Evolutionary conservation across 768 basidiomycete species (phyloP).

Genomic region (Pulveroboletus sp.): DNA sequence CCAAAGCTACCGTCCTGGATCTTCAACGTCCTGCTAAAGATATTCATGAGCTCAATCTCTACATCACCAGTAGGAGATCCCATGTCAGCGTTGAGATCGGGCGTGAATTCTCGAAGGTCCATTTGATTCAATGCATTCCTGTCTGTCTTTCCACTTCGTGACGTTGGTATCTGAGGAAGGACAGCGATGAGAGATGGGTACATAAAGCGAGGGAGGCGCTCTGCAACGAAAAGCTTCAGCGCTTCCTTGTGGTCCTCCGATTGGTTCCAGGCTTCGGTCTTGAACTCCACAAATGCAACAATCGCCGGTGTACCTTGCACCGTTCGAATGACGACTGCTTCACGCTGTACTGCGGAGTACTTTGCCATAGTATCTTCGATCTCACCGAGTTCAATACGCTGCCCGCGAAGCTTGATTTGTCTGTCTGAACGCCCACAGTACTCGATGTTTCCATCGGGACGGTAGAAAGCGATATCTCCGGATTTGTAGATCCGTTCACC

Average conservation of each 20-base stretch:
- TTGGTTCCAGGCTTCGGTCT: slow-evolving; percentile 5
- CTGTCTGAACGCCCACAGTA: slow-evolving; percentile 33
- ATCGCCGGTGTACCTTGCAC: slow-evolving; percentile 29
- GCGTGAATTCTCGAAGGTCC: slow-evolving; percentile 21
- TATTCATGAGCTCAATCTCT: slow-evolving; percentile 23
- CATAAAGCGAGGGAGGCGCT: slow-evolving; percentile 32
- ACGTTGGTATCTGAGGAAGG: slow-evolving; percentile 22
- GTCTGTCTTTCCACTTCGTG: slow-evolving; percentile 29
- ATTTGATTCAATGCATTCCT: slow-evolving; percentile 27
- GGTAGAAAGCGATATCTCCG: slow-evolving; percentile 30
- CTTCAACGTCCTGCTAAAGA: slow-evolving; percentile 25
- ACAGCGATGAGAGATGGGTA: slow-evolving; percentile 28
- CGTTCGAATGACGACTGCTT: slow-evolving; percentile 25
- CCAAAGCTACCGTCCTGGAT: slow-evolving; percentile 21
- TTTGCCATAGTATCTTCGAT: slow-evolving; percentile 31
- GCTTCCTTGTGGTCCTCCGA: slow-evolving; percentile 20
- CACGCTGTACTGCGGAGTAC: slow-evolving; percentile 17
- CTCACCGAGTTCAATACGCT: slow-evolving; percentile 33
- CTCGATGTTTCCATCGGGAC: slow-evolving; percentile 27
- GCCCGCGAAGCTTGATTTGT: slow-evolving; percentile 34
- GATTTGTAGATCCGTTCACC: slow-evolving; percentile 31
- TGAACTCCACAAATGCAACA: slow-evolving; percentile 30
- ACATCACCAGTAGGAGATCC: slow-evolving; percentile 26
- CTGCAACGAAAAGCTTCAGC: slow-evolving; percentile 25
- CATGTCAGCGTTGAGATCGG: slow-evolving; percentile 22